A percentile compares a stretch with the other conserved stretches of the same genome.
These are phyloP conservation scores for Margaritispora aquatica DNA, from an alignment of 495 filamentous ascomycete species.

Conservation along the genomic window DNA sequence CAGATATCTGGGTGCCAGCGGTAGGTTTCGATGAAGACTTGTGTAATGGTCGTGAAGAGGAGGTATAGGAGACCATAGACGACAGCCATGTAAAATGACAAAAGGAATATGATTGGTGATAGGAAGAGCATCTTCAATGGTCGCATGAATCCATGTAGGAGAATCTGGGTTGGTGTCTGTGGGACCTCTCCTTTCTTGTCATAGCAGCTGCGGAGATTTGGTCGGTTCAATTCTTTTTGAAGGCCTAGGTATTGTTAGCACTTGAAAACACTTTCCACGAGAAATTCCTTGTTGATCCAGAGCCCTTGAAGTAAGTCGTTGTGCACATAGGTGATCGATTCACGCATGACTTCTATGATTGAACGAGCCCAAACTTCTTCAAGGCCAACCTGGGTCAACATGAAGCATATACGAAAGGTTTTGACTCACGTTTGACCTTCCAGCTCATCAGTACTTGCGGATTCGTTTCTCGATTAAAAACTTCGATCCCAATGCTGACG, in stretches of 20 bases:
- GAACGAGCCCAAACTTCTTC: too few species aligned
- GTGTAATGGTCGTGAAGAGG: constrained; percentile 67
- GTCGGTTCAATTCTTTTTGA: constrained; percentile 28
- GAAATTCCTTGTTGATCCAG: too few species aligned
- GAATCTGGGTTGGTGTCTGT: constrained; percentile 18
- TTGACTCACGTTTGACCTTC: constrained; percentile 33
- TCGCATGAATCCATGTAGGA: constrained; percentile 37
- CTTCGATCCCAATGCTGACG: constrained; percentile 34
- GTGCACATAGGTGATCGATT: too few species aligned
- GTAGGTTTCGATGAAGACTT: constrained; percentile 52
- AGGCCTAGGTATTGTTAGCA: constrained; percentile 1
- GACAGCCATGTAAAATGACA: constrained; percentile 68
- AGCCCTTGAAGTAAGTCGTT: too few species aligned
- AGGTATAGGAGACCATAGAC: constrained; percentile 76
- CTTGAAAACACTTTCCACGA: neutral
- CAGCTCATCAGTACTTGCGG: constrained; percentile 42
- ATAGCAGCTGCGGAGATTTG: constrained; percentile 33
- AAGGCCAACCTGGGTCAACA: too few species aligned
- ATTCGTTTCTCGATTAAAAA: constrained; percentile 51
- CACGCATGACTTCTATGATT: too few species aligned
- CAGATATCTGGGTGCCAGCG: constrained; percentile 33
- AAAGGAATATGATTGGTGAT: constrained; percentile 56
- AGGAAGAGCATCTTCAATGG: constrained; percentile 46
- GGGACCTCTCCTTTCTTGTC: constrained; percentile 15
- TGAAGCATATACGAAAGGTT: neutral